Percentiles rank a stretch among this genome's conserved stretches.
These are phyloP conservation scores for Ichthyophonus hoferi DNA, from an alignment of 208 protist genomes.

Conservation along the genomic window DNA sequence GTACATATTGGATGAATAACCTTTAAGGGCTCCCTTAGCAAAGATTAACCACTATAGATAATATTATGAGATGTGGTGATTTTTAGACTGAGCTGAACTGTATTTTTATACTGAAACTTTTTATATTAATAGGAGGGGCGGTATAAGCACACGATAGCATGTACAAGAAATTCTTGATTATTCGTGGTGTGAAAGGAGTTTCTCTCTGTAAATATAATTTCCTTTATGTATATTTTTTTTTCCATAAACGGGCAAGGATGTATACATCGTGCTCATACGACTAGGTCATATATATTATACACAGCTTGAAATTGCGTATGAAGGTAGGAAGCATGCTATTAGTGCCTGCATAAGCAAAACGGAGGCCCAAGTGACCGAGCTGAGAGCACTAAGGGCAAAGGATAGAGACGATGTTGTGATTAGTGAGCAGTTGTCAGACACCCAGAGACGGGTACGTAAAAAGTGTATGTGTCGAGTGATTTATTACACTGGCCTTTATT, in stretches of 20 bases:
- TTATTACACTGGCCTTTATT: too few relatives aligned
- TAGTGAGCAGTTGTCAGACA: neutral
- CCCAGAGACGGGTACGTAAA: neutral
- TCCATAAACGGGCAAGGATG: neutral
- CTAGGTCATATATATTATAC: neutral
- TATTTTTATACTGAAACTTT: too few relatives aligned
- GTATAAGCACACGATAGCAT: neutral
- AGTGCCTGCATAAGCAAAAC: neutral
- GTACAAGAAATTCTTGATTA: neutral
- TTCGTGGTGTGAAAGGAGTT: neutral
- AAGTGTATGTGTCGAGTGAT: too few relatives aligned
- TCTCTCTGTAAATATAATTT: neutral
- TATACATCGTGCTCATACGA: neutral
- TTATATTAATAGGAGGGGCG: too few relatives aligned
- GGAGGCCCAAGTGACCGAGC: neutral
- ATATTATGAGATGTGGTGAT: too few relatives aligned
- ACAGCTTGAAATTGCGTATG: slow-evolving; percentile 6
- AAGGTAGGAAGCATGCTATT: neutral
- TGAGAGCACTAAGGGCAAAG: neutral
- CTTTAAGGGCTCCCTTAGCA: neutral
- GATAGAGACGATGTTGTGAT: neutral
- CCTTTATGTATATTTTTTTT: neutral
- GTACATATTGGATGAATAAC: neutral
- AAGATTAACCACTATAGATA: too few relatives aligned
- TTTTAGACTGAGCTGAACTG: too few relatives aligned